phyloP scores from a whole-genome alignment of 1,284 basidiomycete genomes.

The Microstroma glucosiphilum region DNA sequence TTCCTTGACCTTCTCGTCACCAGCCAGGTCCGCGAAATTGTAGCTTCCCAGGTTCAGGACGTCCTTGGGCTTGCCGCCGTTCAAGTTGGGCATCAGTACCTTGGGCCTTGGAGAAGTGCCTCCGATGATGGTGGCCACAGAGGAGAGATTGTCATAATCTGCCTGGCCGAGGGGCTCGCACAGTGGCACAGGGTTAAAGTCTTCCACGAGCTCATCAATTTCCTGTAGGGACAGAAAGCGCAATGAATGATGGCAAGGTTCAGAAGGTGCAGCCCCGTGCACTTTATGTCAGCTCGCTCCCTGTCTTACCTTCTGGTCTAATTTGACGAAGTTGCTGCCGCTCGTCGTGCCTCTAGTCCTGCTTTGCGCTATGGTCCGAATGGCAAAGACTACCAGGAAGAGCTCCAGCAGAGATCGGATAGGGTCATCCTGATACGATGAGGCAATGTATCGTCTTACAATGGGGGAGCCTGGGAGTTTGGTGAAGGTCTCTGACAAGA shows the following conservation, averaged over 20 bases:
- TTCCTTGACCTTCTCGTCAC: slow-evolving; percentile 79
- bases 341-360: slow-evolving; percentile 77
- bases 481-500: slow-evolving; percentile 30
- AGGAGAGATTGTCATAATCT: slow-evolving; percentile 66
- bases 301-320: slow-evolving; percentile 70
- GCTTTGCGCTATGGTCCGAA: slow-evolving; percentile 79
- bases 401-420: slow-evolving; percentile 85
- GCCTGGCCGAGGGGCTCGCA: slow-evolving; percentile 60
- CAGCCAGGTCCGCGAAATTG: slow-evolving; percentile 87
- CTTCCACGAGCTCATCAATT: slow-evolving; percentile 90
- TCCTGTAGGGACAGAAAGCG: slow-evolving; percentile 59
- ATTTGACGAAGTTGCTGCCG: slow-evolving; percentile 80
- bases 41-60: slow-evolving; percentile 82
- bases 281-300: background rate
- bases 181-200: slow-evolving; percentile 86
- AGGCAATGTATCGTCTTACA: slow-evolving; percentile 78
- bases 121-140: slow-evolving; percentile 73
- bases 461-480: slow-evolving; percentile 79
- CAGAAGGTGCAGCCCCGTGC: background rate
- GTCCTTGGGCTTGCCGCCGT: slow-evolving; percentile 59
- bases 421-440: slow-evolving; percentile 69
- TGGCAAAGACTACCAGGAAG: slow-evolving; percentile 73
- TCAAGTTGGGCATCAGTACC: slow-evolving; percentile 67
- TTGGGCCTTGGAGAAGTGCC: slow-evolving; percentile 65
- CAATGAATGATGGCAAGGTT: background rate